A percentile compares a stretch with the other conserved stretches of the same genome.
phyloP scores from a whole-genome alignment of 164 flowering plant species.

The Magnolia sinica region DNA sequence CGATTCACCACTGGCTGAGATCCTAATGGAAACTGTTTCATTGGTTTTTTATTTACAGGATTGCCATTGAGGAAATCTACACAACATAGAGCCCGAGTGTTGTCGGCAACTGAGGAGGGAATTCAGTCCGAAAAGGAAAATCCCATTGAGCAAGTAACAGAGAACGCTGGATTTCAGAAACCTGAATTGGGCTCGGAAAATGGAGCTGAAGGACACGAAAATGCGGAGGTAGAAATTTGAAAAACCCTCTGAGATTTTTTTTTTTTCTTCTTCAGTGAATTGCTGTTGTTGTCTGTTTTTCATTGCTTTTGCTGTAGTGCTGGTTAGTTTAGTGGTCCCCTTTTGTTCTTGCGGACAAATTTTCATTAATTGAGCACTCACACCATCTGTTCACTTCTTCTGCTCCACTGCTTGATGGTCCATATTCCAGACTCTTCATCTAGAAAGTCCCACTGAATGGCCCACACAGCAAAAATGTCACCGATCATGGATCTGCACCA shows the following conservation, averaged over 20 bases:
- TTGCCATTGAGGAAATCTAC: constrained; percentile 16
- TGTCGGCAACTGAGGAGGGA: constrained; percentile 37
- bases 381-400: background rate
- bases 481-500: background rate
- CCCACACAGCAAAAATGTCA: background rate
- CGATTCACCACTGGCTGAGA: background rate
- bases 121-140: constrained; percentile 22
- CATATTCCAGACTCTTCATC: too few relatives aligned
- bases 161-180: background rate
- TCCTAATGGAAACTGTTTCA: background rate
- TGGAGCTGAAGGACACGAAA: background rate
- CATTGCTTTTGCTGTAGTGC: background rate
- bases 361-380: background rate
- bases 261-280: constrained; percentile 10
- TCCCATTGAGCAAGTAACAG: constrained; percentile 51
- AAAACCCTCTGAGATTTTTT: constrained; percentile 83
- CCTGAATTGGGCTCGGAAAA: background rate
- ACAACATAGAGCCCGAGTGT: constrained; percentile 52
- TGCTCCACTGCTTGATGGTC: background rate
- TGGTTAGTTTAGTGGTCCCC: too few relatives aligned
- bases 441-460: background rate
- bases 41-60: constrained; percentile 16
- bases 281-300: constrained; percentile 3
- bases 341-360: background rate
- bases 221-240: constrained; percentile 8